phyloP scores from a whole-genome alignment of 2,329 filamentous ascomycete species.

The Paraconiothyrium sp. region DNA sequence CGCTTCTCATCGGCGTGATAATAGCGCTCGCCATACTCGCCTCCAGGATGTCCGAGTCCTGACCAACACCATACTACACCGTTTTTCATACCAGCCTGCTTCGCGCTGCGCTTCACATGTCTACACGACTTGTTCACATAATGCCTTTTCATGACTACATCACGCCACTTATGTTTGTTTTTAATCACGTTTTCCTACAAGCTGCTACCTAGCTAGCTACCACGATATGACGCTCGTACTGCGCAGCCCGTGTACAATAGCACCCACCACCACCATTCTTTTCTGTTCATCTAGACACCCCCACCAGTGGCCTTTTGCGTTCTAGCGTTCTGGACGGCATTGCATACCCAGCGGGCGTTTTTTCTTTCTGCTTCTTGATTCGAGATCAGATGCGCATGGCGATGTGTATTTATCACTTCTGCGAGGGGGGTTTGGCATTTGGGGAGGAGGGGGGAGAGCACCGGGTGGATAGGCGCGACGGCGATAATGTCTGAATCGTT shows the following conservation, averaged over 20 bases:
- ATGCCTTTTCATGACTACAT: constrained; percentile 30
- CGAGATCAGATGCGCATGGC: too few species aligned
- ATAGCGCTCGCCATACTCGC: constrained; percentile 50
- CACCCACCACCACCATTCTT: constrained; percentile 14
- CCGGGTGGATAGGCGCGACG: too few species aligned
- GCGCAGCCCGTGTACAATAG: constrained; percentile 36
- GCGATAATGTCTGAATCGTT: too few species aligned
- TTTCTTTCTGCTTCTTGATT: neutral
- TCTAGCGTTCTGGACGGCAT: constrained; percentile 29
- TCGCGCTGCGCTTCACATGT: constrained; percentile 4
- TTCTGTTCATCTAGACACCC: constrained; percentile 19
- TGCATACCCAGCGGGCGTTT: constrained; percentile 48
- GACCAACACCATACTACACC: neutral
- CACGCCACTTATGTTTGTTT: constrained; percentile 33
- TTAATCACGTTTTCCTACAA: constrained; percentile 38
- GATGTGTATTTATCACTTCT: too few species aligned
- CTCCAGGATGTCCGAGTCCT: constrained; percentile 42
- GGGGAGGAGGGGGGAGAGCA: neutral
- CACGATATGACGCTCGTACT: constrained; percentile 31
- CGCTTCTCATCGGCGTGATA: constrained; percentile 64
- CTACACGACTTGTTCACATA: constrained; percentile 23
- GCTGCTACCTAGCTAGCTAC: constrained; percentile 18
- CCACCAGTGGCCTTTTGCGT: constrained; percentile 21
- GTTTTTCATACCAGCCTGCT: constrained; percentile 10
- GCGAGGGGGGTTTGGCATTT: neutral